A percentile compares a stretch with the other conserved stretches of the same genome.
These are phyloP conservation scores for Rhododendron mucronatum DNA, from an alignment of 148 eudicot species.

Conservation along the genomic window DNA sequence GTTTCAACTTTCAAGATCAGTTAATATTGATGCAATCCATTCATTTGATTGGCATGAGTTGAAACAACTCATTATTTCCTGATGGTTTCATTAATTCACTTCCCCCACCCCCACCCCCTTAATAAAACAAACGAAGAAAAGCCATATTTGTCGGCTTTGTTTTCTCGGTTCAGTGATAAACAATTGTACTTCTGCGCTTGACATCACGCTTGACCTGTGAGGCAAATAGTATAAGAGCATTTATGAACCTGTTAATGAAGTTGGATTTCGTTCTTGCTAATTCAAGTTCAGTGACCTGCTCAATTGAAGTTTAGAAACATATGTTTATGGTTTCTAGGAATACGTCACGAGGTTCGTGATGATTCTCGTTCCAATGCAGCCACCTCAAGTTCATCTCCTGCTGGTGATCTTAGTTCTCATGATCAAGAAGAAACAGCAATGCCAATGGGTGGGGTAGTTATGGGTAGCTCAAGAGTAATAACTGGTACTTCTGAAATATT, in stretches of 20 bases:
- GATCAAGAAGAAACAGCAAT: constrained; percentile 53
- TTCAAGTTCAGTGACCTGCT: neutral
- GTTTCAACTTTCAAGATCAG: neutral
- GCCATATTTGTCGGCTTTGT: no score
- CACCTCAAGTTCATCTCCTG: constrained; percentile 44
- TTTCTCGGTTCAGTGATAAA: neutral
- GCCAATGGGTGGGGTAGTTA: constrained; percentile 27
- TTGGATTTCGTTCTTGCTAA: neutral
- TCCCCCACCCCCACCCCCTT: neutral
- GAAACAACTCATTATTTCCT: neutral
- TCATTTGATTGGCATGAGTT: neutral
- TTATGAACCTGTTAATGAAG: neutral
- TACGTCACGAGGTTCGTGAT: constrained; percentile 51
- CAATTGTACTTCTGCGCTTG: neutral
- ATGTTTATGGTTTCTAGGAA: constrained; percentile 34
- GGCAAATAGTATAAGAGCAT: neutral
- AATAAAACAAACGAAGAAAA: no score
- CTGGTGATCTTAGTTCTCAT: constrained; percentile 50
- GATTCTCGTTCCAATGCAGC: constrained; percentile 48
- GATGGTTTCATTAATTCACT: neutral
- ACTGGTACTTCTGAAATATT: constrained; percentile 70
- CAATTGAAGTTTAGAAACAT: constrained; percentile 3
- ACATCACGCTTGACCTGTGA: neutral
- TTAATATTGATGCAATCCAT: neutral
- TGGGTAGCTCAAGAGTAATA: constrained; percentile 49